phyloP scores from a whole-genome alignment of 169 alveolate species.

The Cryptosporidium canis region DNA sequence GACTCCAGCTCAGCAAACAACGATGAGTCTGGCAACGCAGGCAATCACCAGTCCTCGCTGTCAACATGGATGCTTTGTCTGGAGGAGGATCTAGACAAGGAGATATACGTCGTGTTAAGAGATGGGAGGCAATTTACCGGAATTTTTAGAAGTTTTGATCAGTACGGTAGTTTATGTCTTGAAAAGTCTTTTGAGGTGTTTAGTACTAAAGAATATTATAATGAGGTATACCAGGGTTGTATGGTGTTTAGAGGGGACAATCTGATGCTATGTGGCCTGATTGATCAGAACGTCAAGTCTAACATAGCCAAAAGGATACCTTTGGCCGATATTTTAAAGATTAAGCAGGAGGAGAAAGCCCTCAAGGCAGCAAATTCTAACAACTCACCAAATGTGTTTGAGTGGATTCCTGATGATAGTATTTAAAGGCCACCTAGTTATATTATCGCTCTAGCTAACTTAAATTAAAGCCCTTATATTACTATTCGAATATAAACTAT shows the following conservation, averaged over 20 bases:
- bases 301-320: conserved; percentile 42
- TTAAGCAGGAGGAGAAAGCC: conserved; percentile 40
- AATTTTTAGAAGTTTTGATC: conserved; percentile 69
- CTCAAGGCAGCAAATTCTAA: not conserved
- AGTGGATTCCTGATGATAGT: conserved; percentile 53
- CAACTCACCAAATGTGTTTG: conserved; percentile 49
- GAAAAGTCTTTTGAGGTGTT: conserved; percentile 40
- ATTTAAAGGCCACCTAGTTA: conserved; percentile 1
- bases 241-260: conserved; percentile 68
- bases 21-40: not conserved
- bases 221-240: conserved; percentile 58
- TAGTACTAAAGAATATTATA: conserved; percentile 10
- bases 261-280: conserved; percentile 59
- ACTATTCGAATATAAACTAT: not conserved
- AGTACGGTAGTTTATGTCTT: conserved; percentile 59
- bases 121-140: conserved; percentile 70
- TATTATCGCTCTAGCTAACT: conserved; percentile 1
- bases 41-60: conserved; percentile 21
- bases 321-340: conserved; percentile 21
- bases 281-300: conserved; percentile 23
- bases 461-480: not conserved
- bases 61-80: conserved; percentile 60
- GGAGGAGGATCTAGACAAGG: conserved; percentile 65
- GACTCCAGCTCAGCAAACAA: conserved; percentile 18
- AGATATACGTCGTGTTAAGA: conserved; percentile 49